phyloP scores from a whole-genome alignment of 2,329 filamentous ascomycete species.

The Phialophora expanda region DNA sequence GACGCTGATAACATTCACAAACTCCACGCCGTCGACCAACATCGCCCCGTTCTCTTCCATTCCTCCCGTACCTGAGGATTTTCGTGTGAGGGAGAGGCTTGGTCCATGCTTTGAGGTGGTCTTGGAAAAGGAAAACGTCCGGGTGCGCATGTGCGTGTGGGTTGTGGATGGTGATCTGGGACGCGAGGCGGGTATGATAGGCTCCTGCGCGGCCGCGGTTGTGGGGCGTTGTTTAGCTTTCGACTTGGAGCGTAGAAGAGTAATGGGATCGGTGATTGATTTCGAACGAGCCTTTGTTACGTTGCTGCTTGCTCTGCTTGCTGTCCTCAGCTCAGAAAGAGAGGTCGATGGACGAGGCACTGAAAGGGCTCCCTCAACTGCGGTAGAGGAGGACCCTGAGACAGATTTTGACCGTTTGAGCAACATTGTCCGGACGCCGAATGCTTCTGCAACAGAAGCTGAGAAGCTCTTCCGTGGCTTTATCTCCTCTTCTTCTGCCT shows the following conservation, averaged over 20 bases:
- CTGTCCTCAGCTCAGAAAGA: background rate
- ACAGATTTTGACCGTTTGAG: constrained; percentile 25
- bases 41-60: constrained; percentile 31
- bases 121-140: constrained; percentile 24
- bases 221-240: background rate
- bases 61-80: constrained; percentile 1
- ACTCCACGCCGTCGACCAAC: constrained; percentile 32
- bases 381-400: background rate
- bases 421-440: constrained; percentile 6
- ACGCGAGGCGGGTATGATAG: background rate
- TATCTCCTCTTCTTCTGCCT: constrained; percentile 13
- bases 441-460: constrained; percentile 10
- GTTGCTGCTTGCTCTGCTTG: background rate
- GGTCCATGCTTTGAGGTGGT: background rate
- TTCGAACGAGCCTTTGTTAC: background rate
- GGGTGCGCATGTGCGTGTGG: constrained; percentile 8
- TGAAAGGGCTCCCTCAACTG: background rate
- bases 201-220: background rate
- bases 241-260: background rate
- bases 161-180: background rate
- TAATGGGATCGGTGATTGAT: background rate
- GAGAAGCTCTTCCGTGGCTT: constrained; percentile 28
- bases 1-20: constrained; percentile 33
- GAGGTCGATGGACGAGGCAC: constrained; percentile 5
- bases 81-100: constrained; percentile 4